Percentiles rank a stretch among this genome's conserved stretches.
These are phyloP conservation scores for Colletotrichum melonis DNA, from an alignment of 2,329 filamentous ascomycete genomes.

Conservation along the genomic window DNA sequence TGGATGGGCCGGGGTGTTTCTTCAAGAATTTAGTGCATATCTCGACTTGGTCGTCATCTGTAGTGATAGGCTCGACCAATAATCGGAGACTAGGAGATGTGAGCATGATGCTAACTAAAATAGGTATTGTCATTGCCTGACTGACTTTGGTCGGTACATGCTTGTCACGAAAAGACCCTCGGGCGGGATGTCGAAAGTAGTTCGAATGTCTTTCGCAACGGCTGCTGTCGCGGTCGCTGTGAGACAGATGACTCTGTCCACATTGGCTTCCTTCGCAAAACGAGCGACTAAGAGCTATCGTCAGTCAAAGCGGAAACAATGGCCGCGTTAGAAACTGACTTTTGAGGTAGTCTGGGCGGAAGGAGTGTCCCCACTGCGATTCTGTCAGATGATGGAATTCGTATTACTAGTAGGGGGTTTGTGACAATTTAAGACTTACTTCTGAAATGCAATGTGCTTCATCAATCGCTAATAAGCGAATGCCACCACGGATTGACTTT, in stretches of 20 bases:
- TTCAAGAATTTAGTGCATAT: conserved; percentile 61
- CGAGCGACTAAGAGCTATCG: conserved; percentile 55
- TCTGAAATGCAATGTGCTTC: conserved; percentile 71
- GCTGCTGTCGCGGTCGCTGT: conserved; percentile 69
- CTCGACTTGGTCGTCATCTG: conserved; percentile 49
- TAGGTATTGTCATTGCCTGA: accelerated
- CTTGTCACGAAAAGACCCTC: conserved; percentile 67
- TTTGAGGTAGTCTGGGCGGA: conserved; percentile 63
- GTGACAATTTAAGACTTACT: conserved; percentile 15
- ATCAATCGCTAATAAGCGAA: conserved; percentile 67
- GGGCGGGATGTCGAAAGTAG: conserved; percentile 60
- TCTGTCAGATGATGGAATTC: neutral
- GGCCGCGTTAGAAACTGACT: conserved; percentile 40
- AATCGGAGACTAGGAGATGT: conserved; percentile 56
- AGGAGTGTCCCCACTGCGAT: conserved; percentile 58
- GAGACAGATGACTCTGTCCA: conserved; percentile 69
- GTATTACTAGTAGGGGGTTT: neutral
- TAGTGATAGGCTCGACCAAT: conserved; percentile 56
- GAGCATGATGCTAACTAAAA: neutral
- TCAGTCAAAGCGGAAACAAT: conserved; percentile 38
- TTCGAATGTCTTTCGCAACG: conserved; percentile 66
- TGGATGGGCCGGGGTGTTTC: conserved; percentile 63
- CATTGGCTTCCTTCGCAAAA: conserved; percentile 65
- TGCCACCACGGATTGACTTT: conserved; percentile 63
- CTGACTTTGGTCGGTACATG: conserved; percentile 66